Evolutionary conservation across 2,329 filamentous ascomycete species (phyloP).

Genomic region (Talaromyces piceae): DNA sequence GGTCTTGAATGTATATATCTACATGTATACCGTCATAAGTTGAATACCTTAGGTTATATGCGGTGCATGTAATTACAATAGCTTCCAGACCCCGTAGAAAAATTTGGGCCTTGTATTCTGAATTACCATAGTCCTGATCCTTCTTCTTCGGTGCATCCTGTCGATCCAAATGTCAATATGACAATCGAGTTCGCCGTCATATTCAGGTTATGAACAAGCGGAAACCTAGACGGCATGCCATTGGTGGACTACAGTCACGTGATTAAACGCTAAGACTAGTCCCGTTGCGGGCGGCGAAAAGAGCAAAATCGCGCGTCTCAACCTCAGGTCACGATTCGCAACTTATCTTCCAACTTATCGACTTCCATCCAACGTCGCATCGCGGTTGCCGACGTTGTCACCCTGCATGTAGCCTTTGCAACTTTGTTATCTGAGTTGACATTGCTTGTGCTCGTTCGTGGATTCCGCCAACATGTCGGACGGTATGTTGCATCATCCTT

Average conservation of each 20-base stretch:
- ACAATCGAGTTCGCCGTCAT: too few species aligned
- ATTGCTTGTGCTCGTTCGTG: conserved; percentile 16
- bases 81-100: too few species aligned
- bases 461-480: conserved; percentile 35
- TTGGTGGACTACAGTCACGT: background rate
- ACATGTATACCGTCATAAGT: too few species aligned
- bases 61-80: too few species aligned
- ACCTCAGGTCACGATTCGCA: background rate
- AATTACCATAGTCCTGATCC: too few species aligned
- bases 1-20: too few species aligned
- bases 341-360: background rate
- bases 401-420: conserved; percentile 30
- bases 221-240: background rate
- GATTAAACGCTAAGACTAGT: background rate
- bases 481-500: conserved; percentile 24
- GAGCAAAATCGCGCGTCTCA: conserved; percentile 9
- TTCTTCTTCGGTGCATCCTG: too few species aligned
- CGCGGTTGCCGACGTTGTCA: conserved; percentile 23
- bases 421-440: conserved; percentile 22
- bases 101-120: too few species aligned
- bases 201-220: background rate
- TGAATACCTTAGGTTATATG: too few species aligned
- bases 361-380: conserved; percentile 17
- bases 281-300: conserved; percentile 5
- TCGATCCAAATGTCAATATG: too few species aligned